Evolutionary conservation across 1,284 basidiomycete genomes (phyloP).

Genomic region (Sutorius eximius): DNA sequence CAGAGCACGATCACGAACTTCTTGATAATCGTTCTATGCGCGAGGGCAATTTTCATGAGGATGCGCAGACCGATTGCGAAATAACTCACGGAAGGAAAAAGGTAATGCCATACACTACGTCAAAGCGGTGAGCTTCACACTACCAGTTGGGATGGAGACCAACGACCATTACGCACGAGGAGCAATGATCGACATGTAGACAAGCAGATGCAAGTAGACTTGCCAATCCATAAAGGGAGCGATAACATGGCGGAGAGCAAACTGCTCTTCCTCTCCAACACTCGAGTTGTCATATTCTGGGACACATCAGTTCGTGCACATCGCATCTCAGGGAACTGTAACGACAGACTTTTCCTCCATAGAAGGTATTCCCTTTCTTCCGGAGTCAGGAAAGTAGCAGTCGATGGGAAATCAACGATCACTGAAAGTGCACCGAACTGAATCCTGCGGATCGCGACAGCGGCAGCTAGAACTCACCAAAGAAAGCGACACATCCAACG

Average conservation of each 20-base stretch:
- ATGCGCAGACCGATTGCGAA: not conserved
- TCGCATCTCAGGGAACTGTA: not conserved
- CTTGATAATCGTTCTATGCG: constrained; percentile 59
- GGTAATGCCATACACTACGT: constrained; percentile 55
- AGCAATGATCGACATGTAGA: constrained; percentile 59
- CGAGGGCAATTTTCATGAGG: not conserved
- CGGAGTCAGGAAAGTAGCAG: constrained; percentile 46
- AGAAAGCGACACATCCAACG: constrained; percentile 32
- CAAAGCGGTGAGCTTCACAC: constrained; percentile 8
- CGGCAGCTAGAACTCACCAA: constrained; percentile 22
- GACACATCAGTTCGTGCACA: not conserved
- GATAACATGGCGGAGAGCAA: constrained; percentile 52
- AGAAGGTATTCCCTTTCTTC: constrained; percentile 46
- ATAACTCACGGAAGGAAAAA: constrained; percentile 62
- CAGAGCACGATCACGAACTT: constrained; percentile 37
- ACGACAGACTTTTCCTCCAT: constrained; percentile 55
- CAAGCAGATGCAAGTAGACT: constrained; percentile 39
- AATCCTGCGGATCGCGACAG: not conserved
- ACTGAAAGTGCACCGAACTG: constrained; percentile 26
- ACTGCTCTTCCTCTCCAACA: constrained; percentile 66
- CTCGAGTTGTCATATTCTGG: constrained; percentile 58
- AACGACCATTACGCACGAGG: constrained; percentile 49
- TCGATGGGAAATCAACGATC: constrained; percentile 50
- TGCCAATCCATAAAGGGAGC: constrained; percentile 67
- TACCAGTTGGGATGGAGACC: not conserved